These are phyloP conservation scores for Saksenaea vasiformis DNA, from an alignment of 371 early-diverging fungal species.

Conservation along the genomic window DNA sequence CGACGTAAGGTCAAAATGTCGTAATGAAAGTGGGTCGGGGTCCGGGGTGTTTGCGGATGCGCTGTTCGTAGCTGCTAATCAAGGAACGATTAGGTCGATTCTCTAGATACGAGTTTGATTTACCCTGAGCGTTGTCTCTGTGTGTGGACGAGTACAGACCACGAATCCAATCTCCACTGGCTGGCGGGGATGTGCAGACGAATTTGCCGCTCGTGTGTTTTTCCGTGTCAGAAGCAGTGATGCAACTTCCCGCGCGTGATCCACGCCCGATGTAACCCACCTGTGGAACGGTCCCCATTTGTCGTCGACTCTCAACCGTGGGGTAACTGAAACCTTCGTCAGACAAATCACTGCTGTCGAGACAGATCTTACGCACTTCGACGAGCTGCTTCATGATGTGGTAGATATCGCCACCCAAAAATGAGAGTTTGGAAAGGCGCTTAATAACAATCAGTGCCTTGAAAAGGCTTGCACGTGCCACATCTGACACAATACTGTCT, in stretches of 20 bases:
- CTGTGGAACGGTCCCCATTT: neutral
- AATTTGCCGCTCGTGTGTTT: slow-evolving; percentile 6
- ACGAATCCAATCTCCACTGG: slow-evolving; percentile 46
- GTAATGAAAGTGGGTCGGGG: slow-evolving; percentile 30
- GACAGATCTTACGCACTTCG: slow-evolving; percentile 21
- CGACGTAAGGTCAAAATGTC: slow-evolving; percentile 37
- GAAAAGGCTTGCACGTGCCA: slow-evolving; percentile 30
- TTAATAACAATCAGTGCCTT: slow-evolving; percentile 29
- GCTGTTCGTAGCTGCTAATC: neutral
- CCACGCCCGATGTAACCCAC: slow-evolving; percentile 12
- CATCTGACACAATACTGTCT: slow-evolving; percentile 33
- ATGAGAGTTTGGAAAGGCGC: slow-evolving; percentile 32
- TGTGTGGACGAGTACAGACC: slow-evolving; percentile 35
- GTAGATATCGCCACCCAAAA: slow-evolving; percentile 22
- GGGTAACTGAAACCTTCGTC: slow-evolving; percentile 5
- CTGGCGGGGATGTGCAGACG: slow-evolving; percentile 26
- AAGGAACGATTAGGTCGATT: neutral
- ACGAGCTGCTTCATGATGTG: slow-evolving; percentile 26
- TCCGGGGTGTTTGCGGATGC: slow-evolving; percentile 7
- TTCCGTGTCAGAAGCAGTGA: neutral
- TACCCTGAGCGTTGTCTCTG: slow-evolving; percentile 17
- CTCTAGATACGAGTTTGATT: neutral
- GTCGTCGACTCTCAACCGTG: neutral
- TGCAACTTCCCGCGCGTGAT: neutral
- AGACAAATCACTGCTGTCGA: slow-evolving; percentile 17